Evolutionary conservation across 1,284 basidiomycete genomes (phyloP).

Genomic region (Neonothopanus nambi): DNA sequence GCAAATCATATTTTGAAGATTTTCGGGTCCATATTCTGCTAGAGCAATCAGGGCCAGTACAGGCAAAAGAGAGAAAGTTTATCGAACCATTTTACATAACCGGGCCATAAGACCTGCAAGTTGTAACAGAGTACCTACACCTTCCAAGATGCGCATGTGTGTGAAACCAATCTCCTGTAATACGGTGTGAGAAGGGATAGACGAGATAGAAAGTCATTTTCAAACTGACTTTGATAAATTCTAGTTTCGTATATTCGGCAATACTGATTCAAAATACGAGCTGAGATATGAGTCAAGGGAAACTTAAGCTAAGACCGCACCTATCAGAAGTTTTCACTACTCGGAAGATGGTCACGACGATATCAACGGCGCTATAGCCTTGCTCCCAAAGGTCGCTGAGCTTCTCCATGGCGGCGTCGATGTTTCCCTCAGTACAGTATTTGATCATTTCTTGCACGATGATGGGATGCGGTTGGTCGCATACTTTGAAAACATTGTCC

Average conservation of each 20-base stretch:
- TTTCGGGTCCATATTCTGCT: constrained; percentile 59
- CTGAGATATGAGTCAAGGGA: constrained; percentile 17
- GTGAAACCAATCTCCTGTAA: constrained; percentile 95
- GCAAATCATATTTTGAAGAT: constrained; percentile 40
- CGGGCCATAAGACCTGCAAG: constrained; percentile 88
- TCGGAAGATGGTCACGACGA: constrained; percentile 93
- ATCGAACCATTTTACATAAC: constrained; percentile 79
- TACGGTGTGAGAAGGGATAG: constrained; percentile 9
- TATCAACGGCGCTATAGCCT: constrained; percentile 97
- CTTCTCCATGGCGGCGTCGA: constrained; percentile 84
- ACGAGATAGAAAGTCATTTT: background rate
- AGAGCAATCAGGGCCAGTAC: constrained; percentile 11
- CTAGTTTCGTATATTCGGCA: constrained; percentile 91
- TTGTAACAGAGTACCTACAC: constrained; percentile 94
- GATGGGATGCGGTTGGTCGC: constrained; percentile 98
- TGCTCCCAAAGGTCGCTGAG: constrained; percentile 91
- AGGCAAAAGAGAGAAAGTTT: constrained; percentile 8
- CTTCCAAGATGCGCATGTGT: constrained; percentile 98
- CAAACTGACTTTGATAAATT: constrained; percentile 91
- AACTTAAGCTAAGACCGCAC: constrained; percentile 41
- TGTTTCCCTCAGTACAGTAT: constrained; percentile 80
- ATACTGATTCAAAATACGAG: constrained; percentile 46
- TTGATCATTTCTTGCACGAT: constrained; percentile 83
- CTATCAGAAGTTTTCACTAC: constrained; percentile 96
- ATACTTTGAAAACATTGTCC: constrained; percentile 99